Conservation (phyloP, 306 rosid species). For the Cotoneaster glaucophyllus region DNA sequence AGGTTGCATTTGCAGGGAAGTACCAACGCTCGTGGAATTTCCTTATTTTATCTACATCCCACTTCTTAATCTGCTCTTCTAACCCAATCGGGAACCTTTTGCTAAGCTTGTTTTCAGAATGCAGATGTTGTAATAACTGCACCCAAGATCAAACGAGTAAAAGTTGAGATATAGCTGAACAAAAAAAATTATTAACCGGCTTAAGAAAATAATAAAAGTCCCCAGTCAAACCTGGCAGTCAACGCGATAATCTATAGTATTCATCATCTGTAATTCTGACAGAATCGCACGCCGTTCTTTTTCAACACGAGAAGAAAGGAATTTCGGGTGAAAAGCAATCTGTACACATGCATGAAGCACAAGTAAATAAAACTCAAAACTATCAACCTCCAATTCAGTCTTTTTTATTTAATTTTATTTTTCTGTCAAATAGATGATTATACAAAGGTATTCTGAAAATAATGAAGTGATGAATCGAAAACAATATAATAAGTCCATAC, state of each 20-base stretch:
- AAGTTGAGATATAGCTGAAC: conserved; percentile 15
- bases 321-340: conserved; percentile 96
- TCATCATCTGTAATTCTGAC: conserved; percentile 99
- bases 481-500: too few relatives aligned
- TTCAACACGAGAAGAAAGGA: conserved; percentile 94
- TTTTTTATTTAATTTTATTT: neutral
- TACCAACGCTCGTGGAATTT: conserved; percentile 99
- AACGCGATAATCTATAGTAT: conserved; percentile 93
- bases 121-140: conserved; percentile 92
- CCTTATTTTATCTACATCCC: conserved; percentile 96
- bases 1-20: conserved; percentile 97
- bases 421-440: neutral
- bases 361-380: conserved; percentile 14
- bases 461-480: too few relatives aligned
- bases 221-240: conserved; percentile 79
- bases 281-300: conserved; percentile 97
- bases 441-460: too few relatives aligned
- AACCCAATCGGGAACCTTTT: conserved; percentile 96
- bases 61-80: conserved; percentile 96
- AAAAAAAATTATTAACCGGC: conserved; percentile 15
- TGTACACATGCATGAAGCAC: conserved; percentile 37
- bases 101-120: conserved; percentile 99
- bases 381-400: conserved; percentile 1
- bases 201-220: conserved; percentile 9
- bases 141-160: conserved; percentile 17